Conservation (phyloP, 208 protist species). For the Zelonia costaricensis region DNA sequence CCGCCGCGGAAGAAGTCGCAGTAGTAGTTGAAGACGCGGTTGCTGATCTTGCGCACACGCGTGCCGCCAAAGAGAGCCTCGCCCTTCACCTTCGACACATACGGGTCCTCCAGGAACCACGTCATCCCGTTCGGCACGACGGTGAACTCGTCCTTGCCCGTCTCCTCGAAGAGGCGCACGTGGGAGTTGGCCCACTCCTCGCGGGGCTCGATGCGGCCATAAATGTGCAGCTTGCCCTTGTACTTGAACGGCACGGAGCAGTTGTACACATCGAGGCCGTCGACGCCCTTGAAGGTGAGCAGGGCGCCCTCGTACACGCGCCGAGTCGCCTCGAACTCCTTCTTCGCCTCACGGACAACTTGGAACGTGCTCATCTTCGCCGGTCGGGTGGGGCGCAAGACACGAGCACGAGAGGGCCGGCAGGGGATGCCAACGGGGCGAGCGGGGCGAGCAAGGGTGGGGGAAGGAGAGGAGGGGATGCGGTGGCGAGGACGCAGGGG, state of each 20-base stretch:
- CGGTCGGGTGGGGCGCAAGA: no score
- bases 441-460: no score
- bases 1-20: slow-evolving; percentile 57
- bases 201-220: slow-evolving; percentile 48
- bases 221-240: slow-evolving; percentile 52
- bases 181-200: slow-evolving; percentile 50
- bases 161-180: slow-evolving; percentile 57
- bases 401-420: no score
- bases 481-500: not conserved
- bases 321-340: slow-evolving; percentile 36
- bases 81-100: slow-evolving; percentile 45
- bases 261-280: slow-evolving; percentile 64
- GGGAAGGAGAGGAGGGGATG: not conserved
- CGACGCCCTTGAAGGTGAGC: slow-evolving; percentile 56
- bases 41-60: slow-evolving; percentile 40
- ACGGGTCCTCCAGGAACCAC: slow-evolving; percentile 58
- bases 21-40: slow-evolving; percentile 46
- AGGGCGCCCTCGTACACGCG: slow-evolving; percentile 45
- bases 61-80: slow-evolving; percentile 60
- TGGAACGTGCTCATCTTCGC: slow-evolving; percentile 32
- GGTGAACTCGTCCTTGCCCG: slow-evolving; percentile 62
- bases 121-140: slow-evolving; percentile 40
- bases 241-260: slow-evolving; percentile 58
- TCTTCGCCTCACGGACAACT: slow-evolving; percentile 37
- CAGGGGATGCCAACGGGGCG: no score